Conservation (phyloP, 768 basidiomycete genomes). For the Boletus rufocinnamomeus region DNA sequence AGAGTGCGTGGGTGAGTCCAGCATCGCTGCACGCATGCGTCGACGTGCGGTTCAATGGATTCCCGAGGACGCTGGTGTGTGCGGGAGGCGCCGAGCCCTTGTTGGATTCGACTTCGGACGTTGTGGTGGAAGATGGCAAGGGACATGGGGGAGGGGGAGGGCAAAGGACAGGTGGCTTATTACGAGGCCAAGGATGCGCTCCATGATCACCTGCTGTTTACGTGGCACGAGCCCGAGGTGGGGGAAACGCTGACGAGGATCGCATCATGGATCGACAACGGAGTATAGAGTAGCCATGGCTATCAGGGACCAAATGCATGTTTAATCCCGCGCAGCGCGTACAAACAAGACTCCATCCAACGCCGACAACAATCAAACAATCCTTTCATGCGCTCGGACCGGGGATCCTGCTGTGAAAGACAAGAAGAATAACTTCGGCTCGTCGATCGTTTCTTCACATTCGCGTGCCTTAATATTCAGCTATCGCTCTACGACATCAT, state of each 20-base stretch:
- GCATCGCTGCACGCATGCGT: conserved; percentile 46
- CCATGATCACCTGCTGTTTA: conserved; percentile 55
- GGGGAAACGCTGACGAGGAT: conserved; percentile 49
- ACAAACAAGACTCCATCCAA: not conserved
- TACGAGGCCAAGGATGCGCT: conserved; percentile 52
- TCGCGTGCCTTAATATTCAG: not conserved
- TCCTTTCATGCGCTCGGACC: not conserved
- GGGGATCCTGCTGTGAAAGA: not conserved
- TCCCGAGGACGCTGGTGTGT: conserved; percentile 61
- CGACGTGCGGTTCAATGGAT: conserved; percentile 49
- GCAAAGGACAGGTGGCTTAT: conserved; percentile 44
- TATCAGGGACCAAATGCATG: not conserved
- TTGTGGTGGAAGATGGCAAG: conserved; percentile 51
- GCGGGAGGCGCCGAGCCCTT: conserved; percentile 60
- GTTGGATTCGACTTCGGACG: conserved; percentile 53
- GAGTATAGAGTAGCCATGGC: not conserved
- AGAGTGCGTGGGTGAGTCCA: conserved; percentile 61
- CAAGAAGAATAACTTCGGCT: not conserved
- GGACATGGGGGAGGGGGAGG: conserved; percentile 50
- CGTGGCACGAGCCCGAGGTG: conserved; percentile 58
- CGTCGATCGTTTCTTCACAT: not conserved
- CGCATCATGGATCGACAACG: conserved; percentile 44
- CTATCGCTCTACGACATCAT: not conserved
- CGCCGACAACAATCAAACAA: not conserved
- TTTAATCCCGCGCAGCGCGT: not conserved